Percentiles rank a stretch among this genome's conserved stretches.
Conservation (phyloP, 2,329 filamentous ascomycete species). For the Hypoxylon sp. region DNA sequence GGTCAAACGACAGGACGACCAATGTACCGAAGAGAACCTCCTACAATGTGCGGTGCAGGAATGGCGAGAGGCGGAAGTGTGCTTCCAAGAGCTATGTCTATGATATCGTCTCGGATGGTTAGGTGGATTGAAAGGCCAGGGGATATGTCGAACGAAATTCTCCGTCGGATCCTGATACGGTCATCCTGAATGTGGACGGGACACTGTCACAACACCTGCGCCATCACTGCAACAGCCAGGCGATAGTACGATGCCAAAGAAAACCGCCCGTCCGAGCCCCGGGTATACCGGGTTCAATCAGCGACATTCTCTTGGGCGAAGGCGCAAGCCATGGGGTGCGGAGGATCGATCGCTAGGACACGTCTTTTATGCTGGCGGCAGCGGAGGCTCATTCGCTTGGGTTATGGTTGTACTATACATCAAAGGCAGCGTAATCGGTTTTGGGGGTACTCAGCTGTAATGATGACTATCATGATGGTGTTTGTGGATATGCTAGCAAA, state of each 20-base stretch:
- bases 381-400: conserved; percentile 17
- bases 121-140: not conserved
- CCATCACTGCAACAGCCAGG: conserved; percentile 7
- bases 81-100: conserved; percentile 49
- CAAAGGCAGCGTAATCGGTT: not conserved
- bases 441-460: conserved; percentile 1
- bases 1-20: conserved; percentile 47
- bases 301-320: conserved; percentile 10
- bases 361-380: conserved; percentile 5
- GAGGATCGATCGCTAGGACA: conserved; percentile 6
- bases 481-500: conserved; percentile 4
- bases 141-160: conserved; percentile 3
- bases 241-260: not conserved
- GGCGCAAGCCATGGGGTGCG: conserved; percentile 11
- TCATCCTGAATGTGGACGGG: conserved; percentile 1
- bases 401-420: conserved; percentile 15
- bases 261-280: not conserved
- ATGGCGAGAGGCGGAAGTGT: conserved; percentile 48
- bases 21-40: conserved; percentile 51
- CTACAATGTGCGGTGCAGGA: conserved; percentile 48
- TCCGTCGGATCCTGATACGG: conserved; percentile 1
- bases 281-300: not conserved
- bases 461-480: conserved; percentile 11
- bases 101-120: conserved; percentile 21
- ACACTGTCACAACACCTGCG: not conserved